Conservation (phyloP, 768 basidiomycete species). For the Gymnopilus junonius region DNA sequence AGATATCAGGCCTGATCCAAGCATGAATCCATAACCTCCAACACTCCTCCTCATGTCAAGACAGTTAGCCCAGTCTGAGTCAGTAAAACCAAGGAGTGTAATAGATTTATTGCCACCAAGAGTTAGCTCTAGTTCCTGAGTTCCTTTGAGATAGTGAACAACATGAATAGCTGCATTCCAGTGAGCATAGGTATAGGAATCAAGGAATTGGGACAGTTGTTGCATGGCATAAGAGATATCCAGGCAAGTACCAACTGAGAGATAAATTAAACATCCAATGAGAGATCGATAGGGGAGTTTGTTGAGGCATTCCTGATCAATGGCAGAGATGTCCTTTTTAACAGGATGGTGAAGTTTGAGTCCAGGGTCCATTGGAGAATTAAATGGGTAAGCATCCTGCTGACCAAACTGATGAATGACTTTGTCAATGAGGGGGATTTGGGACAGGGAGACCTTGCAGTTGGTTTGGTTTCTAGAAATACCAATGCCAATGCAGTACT, state of each 20-base stretch:
- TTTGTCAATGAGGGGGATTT: slow-evolving; percentile 22
- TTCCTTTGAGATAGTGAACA: slow-evolving; percentile 24
- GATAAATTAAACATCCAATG: slow-evolving; percentile 11
- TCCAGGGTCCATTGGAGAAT: slow-evolving; percentile 20
- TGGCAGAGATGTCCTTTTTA: neutral
- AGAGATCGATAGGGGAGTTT: slow-evolving; percentile 22
- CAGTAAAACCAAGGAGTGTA: slow-evolving; percentile 22
- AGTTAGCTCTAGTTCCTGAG: slow-evolving; percentile 10
- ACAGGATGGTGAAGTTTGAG: slow-evolving; percentile 16
- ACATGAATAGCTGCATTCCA: slow-evolving; percentile 30
- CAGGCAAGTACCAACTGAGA: slow-evolving; percentile 10
- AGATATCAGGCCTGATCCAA: slow-evolving; percentile 27
- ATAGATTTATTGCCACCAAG: slow-evolving; percentile 22
- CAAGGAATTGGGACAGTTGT: slow-evolving; percentile 29
- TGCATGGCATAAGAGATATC: slow-evolving; percentile 19
- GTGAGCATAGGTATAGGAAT: slow-evolving; percentile 25
- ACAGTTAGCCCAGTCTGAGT: slow-evolving; percentile 31
- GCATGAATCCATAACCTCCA: slow-evolving; percentile 24
- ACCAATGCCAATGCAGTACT: slow-evolving; percentile 32
- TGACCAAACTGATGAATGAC: slow-evolving; percentile 21
- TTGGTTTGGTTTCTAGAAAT: slow-evolving; percentile 21
- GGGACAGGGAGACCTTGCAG: slow-evolving; percentile 20
- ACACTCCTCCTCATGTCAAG: slow-evolving; percentile 23
- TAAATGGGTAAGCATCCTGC: slow-evolving; percentile 8
- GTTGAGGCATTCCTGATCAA: neutral